Percentiles rank a stretch among this genome's conserved stretches.
phyloP scores from a whole-genome alignment of 352 stramenopile genomes.

The Stephanocyclus meneghinianus region DNA sequence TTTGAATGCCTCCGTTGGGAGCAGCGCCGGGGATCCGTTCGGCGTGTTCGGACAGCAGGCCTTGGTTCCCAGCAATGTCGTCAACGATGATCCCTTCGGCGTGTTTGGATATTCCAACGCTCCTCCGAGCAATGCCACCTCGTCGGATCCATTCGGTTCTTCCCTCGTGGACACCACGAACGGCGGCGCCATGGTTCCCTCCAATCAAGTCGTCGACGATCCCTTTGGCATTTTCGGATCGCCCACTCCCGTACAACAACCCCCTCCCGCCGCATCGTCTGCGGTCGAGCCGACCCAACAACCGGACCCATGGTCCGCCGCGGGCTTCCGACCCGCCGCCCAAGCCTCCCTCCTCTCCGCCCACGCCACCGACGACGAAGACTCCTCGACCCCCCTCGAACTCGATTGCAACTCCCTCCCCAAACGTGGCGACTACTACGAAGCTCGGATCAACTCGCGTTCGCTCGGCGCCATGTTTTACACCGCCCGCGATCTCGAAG shows the following conservation, averaged over 20 bases:
- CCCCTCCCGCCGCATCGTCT: background rate
- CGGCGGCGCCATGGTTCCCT: background rate
- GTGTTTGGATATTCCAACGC: background rate
- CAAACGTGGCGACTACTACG: conserved; percentile 75
- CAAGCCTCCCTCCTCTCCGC: background rate
- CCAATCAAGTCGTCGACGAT: conserved; percentile 7
- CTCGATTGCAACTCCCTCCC: conserved; percentile 60
- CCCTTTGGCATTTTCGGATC: conserved; percentile 24
- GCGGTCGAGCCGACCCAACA: background rate
- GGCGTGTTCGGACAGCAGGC: conserved; percentile 14
- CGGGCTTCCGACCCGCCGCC: conserved; percentile 36
- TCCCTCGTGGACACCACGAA: background rate
- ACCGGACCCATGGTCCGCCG: conserved; percentile 51
- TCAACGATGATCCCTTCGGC: conserved; percentile 27
- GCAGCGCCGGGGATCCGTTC: conserved; percentile 19
- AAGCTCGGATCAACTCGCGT: conserved; percentile 75
- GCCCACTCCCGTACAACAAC: conserved; percentile 9
- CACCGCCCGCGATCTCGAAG: conserved; percentile 75
- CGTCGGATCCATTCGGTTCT: conserved; percentile 10
- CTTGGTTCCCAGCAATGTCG: background rate
- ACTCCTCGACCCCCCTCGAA: conserved; percentile 20
- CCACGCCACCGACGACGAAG: background rate
- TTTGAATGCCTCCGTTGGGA: background rate
- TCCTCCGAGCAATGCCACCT: background rate
- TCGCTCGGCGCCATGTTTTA: conserved; percentile 83